Conservation (phyloP, 257 asterid genomes). For the Petunia secreta region DNA sequence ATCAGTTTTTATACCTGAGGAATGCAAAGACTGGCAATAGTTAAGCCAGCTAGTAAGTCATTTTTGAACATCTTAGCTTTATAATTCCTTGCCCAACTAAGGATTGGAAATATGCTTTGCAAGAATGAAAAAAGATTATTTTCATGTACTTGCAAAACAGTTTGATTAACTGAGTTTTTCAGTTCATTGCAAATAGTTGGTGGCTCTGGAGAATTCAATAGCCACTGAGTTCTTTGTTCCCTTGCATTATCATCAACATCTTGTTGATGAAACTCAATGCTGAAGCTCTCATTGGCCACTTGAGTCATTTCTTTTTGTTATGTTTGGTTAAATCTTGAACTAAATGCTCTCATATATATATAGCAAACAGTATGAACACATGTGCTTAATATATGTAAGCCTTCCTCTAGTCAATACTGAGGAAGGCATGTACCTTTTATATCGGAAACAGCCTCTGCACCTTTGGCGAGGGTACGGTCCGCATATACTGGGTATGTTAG, state of each 20-base stretch:
- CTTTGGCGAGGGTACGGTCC: too few relatives aligned
- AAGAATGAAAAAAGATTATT: conserved; percentile 34
- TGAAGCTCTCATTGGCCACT: conserved; percentile 36
- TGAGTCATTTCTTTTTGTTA: conserved; percentile 37
- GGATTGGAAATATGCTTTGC: conserved; percentile 68
- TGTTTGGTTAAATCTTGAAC: conserved; percentile 55
- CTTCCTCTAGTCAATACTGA: background rate
- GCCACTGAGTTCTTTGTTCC: conserved; percentile 63
- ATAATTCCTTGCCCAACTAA: conserved; percentile 70
- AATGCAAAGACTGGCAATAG: conserved; percentile 85
- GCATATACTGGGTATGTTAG: too few relatives aligned
- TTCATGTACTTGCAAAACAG: conserved; percentile 35
- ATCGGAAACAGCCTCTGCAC: too few relatives aligned
- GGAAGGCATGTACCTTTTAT: background rate
- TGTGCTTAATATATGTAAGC: background rate
- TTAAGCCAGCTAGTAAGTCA: conserved; percentile 77
- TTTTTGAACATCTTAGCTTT: conserved; percentile 63
- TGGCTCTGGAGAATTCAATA: conserved; percentile 64
- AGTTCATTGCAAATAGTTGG: conserved; percentile 52
- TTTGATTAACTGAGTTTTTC: conserved; percentile 39
- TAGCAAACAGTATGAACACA: background rate
- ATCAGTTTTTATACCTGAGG: conserved; percentile 58
- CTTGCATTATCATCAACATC: conserved; percentile 31
- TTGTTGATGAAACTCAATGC: conserved; percentile 51
- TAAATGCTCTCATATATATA: background rate